phyloP scores from a whole-genome alignment of 2,329 filamentous ascomycete species.

The Dactylellina drechsleri region DNA sequence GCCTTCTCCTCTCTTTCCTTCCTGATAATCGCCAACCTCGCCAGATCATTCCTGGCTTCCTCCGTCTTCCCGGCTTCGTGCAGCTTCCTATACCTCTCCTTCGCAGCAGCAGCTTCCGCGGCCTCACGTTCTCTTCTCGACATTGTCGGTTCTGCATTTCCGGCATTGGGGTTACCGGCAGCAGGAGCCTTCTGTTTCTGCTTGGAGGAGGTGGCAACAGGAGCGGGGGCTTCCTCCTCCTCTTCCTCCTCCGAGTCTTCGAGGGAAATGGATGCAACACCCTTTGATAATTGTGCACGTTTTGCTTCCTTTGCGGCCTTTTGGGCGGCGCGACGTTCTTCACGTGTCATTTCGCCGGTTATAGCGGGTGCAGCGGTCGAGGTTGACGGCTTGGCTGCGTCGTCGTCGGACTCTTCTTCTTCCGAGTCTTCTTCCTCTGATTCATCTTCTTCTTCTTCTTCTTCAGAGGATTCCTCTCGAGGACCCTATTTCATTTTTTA shows the following conservation, averaged over 20 bases:
- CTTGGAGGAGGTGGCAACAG: constrained; percentile 57
- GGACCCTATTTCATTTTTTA: constrained; percentile 60
- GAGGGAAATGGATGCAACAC: constrained; percentile 86
- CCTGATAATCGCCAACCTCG: constrained; percentile 80
- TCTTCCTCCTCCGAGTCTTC: constrained; percentile 73
- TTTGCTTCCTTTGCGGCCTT: constrained; percentile 89
- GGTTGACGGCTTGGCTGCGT: constrained; percentile 60
- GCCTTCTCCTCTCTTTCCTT: constrained; percentile 88
- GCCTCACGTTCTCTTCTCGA: constrained; percentile 79
- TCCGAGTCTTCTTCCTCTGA: constrained; percentile 62
- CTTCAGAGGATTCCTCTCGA: constrained; percentile 65
- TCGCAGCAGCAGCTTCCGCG: constrained; percentile 84
- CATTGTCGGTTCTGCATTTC: constrained; percentile 67
- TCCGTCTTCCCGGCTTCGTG: constrained; percentile 97
- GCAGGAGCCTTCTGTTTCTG: constrained; percentile 54
- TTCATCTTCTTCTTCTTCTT: constrained; percentile 60
- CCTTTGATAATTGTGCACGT: constrained; percentile 75
- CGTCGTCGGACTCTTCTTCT: constrained; percentile 65
- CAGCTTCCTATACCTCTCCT: constrained; percentile 89
- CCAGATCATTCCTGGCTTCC: constrained; percentile 88
- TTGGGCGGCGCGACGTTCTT: constrained; percentile 85
- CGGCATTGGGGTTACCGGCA: constrained; percentile 56
- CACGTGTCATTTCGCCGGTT: constrained; percentile 75
- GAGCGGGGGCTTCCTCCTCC: constrained; percentile 67
- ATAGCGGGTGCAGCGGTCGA: constrained; percentile 60